phyloP scores from a whole-genome alignment of 371 early-diverging fungal species.

The Mucor circinelloides region DNA sequence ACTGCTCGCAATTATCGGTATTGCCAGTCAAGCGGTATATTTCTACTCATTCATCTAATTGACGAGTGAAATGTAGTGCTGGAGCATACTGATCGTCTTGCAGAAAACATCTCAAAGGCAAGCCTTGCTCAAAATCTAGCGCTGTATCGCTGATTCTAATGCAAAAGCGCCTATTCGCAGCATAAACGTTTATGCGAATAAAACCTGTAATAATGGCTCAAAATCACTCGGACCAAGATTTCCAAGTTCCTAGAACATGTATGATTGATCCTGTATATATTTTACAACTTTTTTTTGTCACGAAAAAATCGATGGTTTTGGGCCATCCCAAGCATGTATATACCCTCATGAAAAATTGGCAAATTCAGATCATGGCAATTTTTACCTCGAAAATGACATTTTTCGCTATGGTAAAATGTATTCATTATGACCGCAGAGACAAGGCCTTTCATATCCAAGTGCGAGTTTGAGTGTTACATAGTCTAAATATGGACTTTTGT shows the following conservation, averaged over 20 bases:
- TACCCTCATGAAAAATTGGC: neutral
- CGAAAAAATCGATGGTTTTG: neutral
- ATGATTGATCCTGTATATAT: neutral
- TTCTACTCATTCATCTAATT: neutral
- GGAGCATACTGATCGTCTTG: neutral
- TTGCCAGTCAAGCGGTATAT: too few species aligned
- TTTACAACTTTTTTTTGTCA: neutral
- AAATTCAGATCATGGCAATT: neutral
- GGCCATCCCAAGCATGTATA: neutral
- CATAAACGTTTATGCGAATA: neutral
- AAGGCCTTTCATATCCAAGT: neutral
- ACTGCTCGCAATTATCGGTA: too few species aligned
- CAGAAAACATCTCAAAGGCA: too few species aligned
- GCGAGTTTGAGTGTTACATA: neutral
- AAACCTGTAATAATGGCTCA: neutral
- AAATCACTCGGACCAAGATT: neutral
- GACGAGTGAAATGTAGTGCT: neutral
- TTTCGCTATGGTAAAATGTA: neutral
- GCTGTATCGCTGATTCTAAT: neutral
- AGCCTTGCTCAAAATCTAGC: neutral
- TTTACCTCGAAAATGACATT: neutral
- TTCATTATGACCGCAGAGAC: neutral
- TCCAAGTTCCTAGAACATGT: neutral
- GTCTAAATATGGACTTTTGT: neutral
- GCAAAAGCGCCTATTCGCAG: neutral